Evolutionary conservation across 2,329 filamentous ascomycete genomes (phyloP), one percentile per base, ranked within the genome.

Genomic region (Keithomyces neogunnii): DNA sequence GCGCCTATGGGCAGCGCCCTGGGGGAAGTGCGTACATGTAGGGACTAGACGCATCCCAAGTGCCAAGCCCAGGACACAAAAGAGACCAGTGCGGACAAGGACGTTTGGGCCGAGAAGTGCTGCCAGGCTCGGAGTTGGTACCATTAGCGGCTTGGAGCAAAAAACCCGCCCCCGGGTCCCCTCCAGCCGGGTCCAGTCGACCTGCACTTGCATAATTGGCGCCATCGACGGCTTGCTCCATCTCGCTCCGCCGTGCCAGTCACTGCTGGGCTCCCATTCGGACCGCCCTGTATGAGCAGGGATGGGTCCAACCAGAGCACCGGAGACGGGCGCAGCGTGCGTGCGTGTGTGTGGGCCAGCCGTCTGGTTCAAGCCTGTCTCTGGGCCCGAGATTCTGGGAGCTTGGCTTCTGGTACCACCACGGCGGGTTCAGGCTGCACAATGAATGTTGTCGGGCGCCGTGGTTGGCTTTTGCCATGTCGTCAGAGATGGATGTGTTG

Each of bases 251-350:
- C 30, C 40, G 8, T 9, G 19, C 29, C 47, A 49, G 32, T 36
- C 5, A 33, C 42, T 51, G 9, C 19, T 19, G 19, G 19, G 28
- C 19, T 32, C 40, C 19, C 33, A 30, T 6, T 40, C 35, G 33
- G 49, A 36, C 40, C 35, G 46, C 46, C 38, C 39, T 49, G 30
- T 31, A 35, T 19, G 29, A 40, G 44, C 48, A 50, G 44, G 51
- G 51, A 53, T 53, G 38, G 26, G 13, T 26, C 49, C 51, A 44
- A 47, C 47, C 51, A 52, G 51, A 47, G 47, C 35, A 30, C 45
- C 51, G 51, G 51, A 52, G 47, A 66, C 39, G 66, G 64, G 57
- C 66, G 67, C 45, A 19, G 19, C 19, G 19, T 19, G 19, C 35
- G 32, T 39, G 7, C 40, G 33, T 32, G 33, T 51, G 40, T 36